Conservation (phyloP, 225 moss, liverwort and hornwort genomes). For the Pseudoscleropodium purum region DNA sequence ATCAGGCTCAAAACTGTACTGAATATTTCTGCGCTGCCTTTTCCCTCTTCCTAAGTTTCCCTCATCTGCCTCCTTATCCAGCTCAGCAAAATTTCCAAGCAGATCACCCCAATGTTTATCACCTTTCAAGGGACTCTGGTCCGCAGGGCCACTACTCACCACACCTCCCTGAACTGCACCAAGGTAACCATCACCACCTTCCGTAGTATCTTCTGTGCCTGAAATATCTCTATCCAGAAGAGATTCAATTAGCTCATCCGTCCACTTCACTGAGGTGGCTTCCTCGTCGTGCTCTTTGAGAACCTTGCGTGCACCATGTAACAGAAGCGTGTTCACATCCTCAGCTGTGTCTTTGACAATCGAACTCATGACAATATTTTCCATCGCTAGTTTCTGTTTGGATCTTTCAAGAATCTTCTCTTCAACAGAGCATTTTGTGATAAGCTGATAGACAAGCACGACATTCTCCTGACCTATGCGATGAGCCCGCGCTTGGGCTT, state of each 20-base stretch:
- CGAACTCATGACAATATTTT: slow-evolving; percentile 63
- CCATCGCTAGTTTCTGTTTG: slow-evolving; percentile 73
- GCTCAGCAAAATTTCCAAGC: slow-evolving; percentile 38
- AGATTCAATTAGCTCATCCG: slow-evolving; percentile 43
- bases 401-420: slow-evolving; percentile 75
- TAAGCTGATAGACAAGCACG: slow-evolving; percentile 78
- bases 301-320: slow-evolving; percentile 63
- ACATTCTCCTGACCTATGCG: slow-evolving; percentile 80
- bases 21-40: slow-evolving; percentile 48
- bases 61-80: slow-evolving; percentile 47
- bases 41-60: slow-evolving; percentile 71
- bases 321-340: slow-evolving; percentile 59
- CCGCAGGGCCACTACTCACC: slow-evolving; percentile 7
- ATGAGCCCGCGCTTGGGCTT: slow-evolving; percentile 85
- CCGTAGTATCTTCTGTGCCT: slow-evolving; percentile 9
- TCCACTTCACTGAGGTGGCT: slow-evolving; percentile 51
- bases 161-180: slow-evolving; percentile 56
- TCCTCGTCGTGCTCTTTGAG: slow-evolving; percentile 55
- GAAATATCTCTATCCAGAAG: slow-evolving; percentile 54
- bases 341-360: slow-evolving; percentile 38
- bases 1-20: slow-evolving; percentile 46
- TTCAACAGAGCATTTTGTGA: slow-evolving; percentile 78
- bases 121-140: slow-evolving; percentile 13
- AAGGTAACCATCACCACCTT: slow-evolving; percentile 59
- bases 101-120: slow-evolving; percentile 58